phyloP scores from a whole-genome alignment of 176 grass and related monocot genomes.

The Phoenix roebelenii region DNA sequence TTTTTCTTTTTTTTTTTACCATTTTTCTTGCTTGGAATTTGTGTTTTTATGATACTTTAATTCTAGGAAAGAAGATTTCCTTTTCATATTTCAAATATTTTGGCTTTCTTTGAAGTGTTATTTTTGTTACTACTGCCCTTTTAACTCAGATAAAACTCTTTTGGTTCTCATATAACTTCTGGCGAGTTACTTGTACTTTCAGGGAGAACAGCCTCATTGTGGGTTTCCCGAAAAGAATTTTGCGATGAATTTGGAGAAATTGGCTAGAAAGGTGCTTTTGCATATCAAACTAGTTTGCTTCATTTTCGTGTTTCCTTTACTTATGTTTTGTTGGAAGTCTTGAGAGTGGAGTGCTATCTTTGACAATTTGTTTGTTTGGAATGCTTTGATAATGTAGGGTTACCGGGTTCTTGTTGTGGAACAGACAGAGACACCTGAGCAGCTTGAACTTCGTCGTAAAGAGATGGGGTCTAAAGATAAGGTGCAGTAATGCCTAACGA shows the following conservation, averaged over 20 bases:
- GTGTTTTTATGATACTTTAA: too few species aligned
- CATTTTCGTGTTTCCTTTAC: slow-evolving; percentile 1
- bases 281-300: slow-evolving; percentile 8
- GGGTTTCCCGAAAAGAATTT: slow-evolving; percentile 97
- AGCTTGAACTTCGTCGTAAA: slow-evolving; percentile 83
- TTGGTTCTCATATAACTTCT: neutral
- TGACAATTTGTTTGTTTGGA: too few species aligned
- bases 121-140: too few species aligned
- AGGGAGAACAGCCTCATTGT: slow-evolving; percentile 97
- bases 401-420: slow-evolving; percentile 90
- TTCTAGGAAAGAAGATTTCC: too few species aligned
- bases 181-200: slow-evolving; percentile 4
- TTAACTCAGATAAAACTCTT: too few species aligned
- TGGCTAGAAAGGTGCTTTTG: slow-evolving; percentile 71
- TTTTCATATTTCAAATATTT: too few species aligned
- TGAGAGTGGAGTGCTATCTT: too few species aligned
- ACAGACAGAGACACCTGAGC: slow-evolving; percentile 93
- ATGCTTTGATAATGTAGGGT: slow-evolving; percentile 27
- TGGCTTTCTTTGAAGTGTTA: too few species aligned
- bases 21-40: too few species aligned
- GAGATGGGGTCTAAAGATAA: slow-evolving; percentile 87
- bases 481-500: slow-evolving; percentile 34
- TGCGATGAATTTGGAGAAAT: slow-evolving; percentile 81
- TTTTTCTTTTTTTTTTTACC: too few species aligned
- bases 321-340: too few species aligned